phyloP scores from a whole-genome alignment of 1,284 basidiomycete species.

The Ustilago trichophora region DNA sequence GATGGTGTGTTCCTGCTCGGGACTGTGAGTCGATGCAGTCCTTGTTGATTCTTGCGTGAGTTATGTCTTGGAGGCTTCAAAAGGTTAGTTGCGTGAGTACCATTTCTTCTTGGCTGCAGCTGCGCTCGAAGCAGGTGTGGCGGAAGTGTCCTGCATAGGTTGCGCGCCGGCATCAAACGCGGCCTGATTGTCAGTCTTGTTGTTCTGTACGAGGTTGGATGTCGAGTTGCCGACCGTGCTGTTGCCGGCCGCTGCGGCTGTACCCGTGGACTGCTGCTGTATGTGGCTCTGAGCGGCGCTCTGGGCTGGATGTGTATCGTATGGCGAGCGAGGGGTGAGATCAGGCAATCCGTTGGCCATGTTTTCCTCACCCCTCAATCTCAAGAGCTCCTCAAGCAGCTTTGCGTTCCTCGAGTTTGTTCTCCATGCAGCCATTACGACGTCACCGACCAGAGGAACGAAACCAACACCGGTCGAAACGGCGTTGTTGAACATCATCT shows the following conservation, averaged over 20 bases:
- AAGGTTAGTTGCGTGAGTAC: too few species aligned
- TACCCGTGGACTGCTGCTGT: conserved; percentile 6
- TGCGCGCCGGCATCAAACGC: conserved; percentile 11
- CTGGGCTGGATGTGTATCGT: conserved; percentile 25
- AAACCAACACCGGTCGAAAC: conserved; percentile 78
- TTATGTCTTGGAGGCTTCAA: too few species aligned
- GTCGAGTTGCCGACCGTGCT: conserved; percentile 17
- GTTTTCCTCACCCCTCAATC: conserved; percentile 53
- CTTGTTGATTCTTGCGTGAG: too few species aligned
- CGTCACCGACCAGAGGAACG: conserved; percentile 81
- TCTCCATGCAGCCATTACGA: conserved; percentile 79
- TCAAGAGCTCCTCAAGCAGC: conserved; percentile 56
- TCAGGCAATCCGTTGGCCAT: conserved; percentile 48
- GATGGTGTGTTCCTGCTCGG: too few species aligned
- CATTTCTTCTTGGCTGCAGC: conserved; percentile 23
- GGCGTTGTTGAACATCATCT: conserved; percentile 80
- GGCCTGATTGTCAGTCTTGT: conserved; percentile 7
- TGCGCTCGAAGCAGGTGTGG: conserved; percentile 7
- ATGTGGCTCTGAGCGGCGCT: conserved; percentile 15
- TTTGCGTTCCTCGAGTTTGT: conserved; percentile 87
- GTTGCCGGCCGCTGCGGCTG: neutral
- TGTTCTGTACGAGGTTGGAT: conserved; percentile 19
- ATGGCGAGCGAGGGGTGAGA: conserved; percentile 40
- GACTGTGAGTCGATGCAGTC: too few species aligned
- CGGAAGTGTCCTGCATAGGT: conserved; percentile 28